Conservation (phyloP, 768 basidiomycete genomes). For the Polyporus arcularius region DNA sequence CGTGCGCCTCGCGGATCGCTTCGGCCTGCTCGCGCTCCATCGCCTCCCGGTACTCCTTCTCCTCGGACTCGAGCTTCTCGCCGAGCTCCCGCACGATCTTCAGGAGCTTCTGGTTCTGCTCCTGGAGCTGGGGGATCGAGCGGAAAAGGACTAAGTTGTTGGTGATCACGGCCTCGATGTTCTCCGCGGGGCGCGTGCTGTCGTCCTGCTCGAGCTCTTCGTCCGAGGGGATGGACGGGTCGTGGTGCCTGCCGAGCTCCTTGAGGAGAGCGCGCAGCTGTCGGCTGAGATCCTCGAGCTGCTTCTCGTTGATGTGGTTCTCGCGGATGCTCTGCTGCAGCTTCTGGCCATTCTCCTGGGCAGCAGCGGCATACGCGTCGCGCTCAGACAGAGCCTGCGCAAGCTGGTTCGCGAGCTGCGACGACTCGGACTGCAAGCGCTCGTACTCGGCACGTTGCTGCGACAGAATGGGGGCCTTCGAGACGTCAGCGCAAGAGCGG, state of each 20-base stretch:
- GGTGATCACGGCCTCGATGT: slow-evolving; percentile 81
- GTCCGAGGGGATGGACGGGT: slow-evolving; percentile 78
- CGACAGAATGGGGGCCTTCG: slow-evolving; percentile 83
- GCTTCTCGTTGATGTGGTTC: slow-evolving; percentile 68
- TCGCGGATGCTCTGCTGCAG: slow-evolving; percentile 58
- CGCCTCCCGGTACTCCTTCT: slow-evolving; percentile 68
- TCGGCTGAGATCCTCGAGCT: slow-evolving; percentile 78
- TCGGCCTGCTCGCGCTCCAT: slow-evolving; percentile 76
- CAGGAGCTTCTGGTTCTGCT: slow-evolving; percentile 88
- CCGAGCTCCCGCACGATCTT: slow-evolving; percentile 83
- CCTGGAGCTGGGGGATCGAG: slow-evolving; percentile 77
- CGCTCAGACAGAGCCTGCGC: slow-evolving; percentile 74
- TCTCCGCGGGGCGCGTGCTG: slow-evolving; percentile 46
- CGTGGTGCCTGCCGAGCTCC: slow-evolving; percentile 78
- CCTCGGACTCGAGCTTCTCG: slow-evolving; percentile 81
- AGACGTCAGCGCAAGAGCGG: not conserved
- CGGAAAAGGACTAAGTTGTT: slow-evolving; percentile 87
- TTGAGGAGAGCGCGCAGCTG: slow-evolving; percentile 83
- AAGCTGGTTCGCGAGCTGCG: slow-evolving; percentile 80
- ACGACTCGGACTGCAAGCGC: slow-evolving; percentile 75
- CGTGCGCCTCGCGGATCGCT: slow-evolving; percentile 86
- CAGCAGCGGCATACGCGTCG: slow-evolving; percentile 57
- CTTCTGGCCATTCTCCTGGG: slow-evolving; percentile 66
- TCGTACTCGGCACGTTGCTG: slow-evolving; percentile 92
- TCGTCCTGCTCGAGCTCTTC: slow-evolving; percentile 53